Percentiles rank a stretch among this genome's conserved stretches.
These are phyloP conservation scores for Fusarium nurragi DNA, from an alignment of 2,329 filamentous ascomycete species.

Conservation along the genomic window DNA sequence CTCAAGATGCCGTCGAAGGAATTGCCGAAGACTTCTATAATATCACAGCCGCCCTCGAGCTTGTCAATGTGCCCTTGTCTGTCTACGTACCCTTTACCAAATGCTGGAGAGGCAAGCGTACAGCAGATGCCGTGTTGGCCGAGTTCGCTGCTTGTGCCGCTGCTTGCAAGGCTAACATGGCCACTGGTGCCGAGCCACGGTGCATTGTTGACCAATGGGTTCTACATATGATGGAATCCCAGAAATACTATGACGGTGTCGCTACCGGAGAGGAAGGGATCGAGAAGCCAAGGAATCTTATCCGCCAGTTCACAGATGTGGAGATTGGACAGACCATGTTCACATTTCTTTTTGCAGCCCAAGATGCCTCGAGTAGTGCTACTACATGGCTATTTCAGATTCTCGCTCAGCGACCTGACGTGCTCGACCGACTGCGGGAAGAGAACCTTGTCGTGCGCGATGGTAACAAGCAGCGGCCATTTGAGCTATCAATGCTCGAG, in stretches of 20 bases:
- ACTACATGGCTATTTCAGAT: conserved; percentile 64
- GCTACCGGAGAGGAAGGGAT: conserved; percentile 61
- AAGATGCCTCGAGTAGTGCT: conserved; percentile 63
- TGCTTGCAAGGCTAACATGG: conserved; percentile 77
- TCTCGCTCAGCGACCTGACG: conserved; percentile 60
- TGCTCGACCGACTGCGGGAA: conserved; percentile 55
- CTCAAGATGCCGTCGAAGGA: conserved; percentile 74
- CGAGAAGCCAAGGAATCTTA: conserved; percentile 58
- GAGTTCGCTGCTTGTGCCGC: conserved; percentile 78
- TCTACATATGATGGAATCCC: conserved; percentile 75
- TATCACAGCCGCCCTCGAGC: conserved; percentile 79
- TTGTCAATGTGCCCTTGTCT: conserved; percentile 77
- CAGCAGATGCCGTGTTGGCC: conserved; percentile 73
- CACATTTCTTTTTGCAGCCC: conserved; percentile 63
- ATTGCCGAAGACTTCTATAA: conserved; percentile 83
- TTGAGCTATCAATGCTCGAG: conserved; percentile 59
- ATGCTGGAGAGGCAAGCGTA: conserved; percentile 80
- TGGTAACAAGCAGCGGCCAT: conserved; percentile 53
- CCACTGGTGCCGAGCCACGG: conserved; percentile 70
- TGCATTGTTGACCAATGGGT: conserved; percentile 86
- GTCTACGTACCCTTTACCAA: conserved; percentile 81
- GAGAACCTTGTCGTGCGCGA: conserved; percentile 58
- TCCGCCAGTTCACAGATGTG: conserved; percentile 60
- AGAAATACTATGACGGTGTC: conserved; percentile 70
- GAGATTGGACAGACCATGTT: conserved; percentile 63